These are phyloP conservation scores for Penicillium robsamsonii DNA, from an alignment of 495 filamentous ascomycete species.

Conservation along the genomic window DNA sequence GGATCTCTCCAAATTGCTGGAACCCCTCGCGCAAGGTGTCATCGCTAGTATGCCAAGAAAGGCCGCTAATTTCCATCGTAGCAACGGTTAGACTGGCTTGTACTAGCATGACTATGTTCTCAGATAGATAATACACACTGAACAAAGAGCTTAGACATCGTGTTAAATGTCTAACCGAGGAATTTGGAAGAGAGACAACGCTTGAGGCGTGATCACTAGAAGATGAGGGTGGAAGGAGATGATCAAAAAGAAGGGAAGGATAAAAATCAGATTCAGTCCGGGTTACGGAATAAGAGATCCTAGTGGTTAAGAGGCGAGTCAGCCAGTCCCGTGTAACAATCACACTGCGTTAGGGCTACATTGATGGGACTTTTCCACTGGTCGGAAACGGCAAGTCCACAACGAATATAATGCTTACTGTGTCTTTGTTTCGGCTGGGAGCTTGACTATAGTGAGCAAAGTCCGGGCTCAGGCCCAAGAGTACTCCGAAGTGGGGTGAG, in stretches of 20 bases:
- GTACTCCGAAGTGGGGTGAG: slow-evolving; percentile 7
- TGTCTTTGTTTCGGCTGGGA: slow-evolving; percentile 7
- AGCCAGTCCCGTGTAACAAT: slow-evolving; percentile 33
- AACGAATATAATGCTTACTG: slow-evolving; percentile 25
- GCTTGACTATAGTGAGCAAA: slow-evolving; percentile 10
- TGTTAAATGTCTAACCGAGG: slow-evolving; percentile 1
- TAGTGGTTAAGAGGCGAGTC: slow-evolving; percentile 32
- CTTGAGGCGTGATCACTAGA: not conserved
- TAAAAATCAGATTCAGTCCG: slow-evolving; percentile 7
- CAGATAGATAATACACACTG: slow-evolving; percentile 21
- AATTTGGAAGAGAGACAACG: not conserved
- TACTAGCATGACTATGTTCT: not conserved
- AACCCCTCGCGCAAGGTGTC: slow-evolving; percentile 77
- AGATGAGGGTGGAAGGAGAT: slow-evolving; percentile 4
- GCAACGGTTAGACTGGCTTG: slow-evolving; percentile 4
- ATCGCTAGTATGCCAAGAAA: slow-evolving; percentile 97
- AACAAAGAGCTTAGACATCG: slow-evolving; percentile 33
- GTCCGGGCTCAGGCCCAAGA: slow-evolving; percentile 8
- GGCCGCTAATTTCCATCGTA: slow-evolving; percentile 60
- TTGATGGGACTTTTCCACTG: slow-evolving; percentile 15
- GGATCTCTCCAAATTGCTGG: slow-evolving; percentile 80
- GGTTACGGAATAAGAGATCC: slow-evolving; percentile 21
- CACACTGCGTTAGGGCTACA: slow-evolving; percentile 32
- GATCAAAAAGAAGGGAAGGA: slow-evolving; percentile 5
- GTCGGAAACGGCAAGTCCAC: slow-evolving; percentile 12